These are phyloP conservation scores for Fonsecaea multimorphosa DNA, from an alignment of 2,329 filamentous ascomycete species.

Conservation along the genomic window DNA sequence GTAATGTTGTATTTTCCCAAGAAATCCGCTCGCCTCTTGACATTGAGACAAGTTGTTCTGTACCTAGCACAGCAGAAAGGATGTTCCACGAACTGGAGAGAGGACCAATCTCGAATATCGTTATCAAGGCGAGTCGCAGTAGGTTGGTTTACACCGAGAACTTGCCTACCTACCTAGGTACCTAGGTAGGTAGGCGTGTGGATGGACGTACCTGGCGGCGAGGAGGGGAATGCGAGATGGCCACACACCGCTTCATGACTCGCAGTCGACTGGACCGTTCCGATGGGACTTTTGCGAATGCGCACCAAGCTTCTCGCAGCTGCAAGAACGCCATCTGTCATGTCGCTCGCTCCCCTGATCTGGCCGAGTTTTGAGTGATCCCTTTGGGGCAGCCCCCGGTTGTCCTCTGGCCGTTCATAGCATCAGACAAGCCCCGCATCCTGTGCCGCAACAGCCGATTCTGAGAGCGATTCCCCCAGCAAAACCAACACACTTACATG, in stretches of 20 bases:
- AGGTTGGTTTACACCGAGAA: too few species aligned
- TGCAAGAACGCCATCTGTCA: neutral
- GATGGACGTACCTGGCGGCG: too few species aligned
- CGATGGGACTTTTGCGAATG: neutral
- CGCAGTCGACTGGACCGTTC: neutral
- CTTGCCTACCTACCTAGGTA: too few species aligned
- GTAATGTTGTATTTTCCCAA: neutral
- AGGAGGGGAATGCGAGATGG: neutral
- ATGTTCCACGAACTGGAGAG: neutral
- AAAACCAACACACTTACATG: neutral
- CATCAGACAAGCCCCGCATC: conserved; percentile 4
- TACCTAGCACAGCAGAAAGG: neutral
- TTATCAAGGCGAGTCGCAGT: neutral
- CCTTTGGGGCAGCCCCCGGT: too few species aligned
- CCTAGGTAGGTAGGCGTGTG: neutral
- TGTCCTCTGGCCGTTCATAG: neutral
- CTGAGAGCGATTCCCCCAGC: neutral
- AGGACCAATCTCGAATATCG: neutral
- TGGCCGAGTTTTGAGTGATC: too few species aligned
- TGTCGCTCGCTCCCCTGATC: neutral
- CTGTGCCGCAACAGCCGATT: conserved; percentile 8
- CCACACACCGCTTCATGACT: neutral
- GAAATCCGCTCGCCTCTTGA: neutral
- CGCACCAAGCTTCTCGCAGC: neutral
- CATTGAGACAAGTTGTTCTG: neutral